Evolutionary conservation across 1,284 basidiomycete genomes (phyloP).

Genomic region (Leucoagaricus sp.): DNA sequence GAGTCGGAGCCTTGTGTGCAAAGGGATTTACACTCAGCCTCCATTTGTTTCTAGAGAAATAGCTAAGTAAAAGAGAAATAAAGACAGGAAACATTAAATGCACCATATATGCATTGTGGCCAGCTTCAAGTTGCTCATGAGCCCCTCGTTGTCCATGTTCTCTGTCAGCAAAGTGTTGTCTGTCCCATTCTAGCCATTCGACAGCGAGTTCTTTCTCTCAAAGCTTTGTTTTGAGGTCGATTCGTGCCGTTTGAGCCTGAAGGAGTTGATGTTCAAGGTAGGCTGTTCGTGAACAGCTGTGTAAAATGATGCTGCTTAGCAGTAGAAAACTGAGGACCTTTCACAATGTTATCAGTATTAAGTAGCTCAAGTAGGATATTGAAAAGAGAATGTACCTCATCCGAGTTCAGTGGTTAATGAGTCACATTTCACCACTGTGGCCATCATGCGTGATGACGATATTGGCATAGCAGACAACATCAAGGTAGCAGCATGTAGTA

Average conservation of each 20-base stretch:
- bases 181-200: conserved; percentile 64
- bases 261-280: conserved; percentile 63
- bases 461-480: not conserved
- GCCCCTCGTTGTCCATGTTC: conserved; percentile 61
- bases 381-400: too few relatives aligned
- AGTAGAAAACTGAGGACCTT: too few relatives aligned
- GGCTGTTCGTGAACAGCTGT: conserved; percentile 37
- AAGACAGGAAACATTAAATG: conserved; percentile 19
- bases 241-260: conserved; percentile 54
- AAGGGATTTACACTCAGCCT: conserved; percentile 50
- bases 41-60: conserved; percentile 32
- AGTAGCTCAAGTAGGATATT: too few relatives aligned
- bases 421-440: conserved; percentile 50
- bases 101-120: conserved; percentile 57
- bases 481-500: too few relatives aligned
- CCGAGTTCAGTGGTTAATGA: conserved; percentile 67
- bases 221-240: conserved; percentile 64
- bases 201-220: conserved; percentile 57
- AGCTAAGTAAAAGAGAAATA: not conserved
- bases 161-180: conserved; percentile 59
- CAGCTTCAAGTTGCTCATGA: conserved; percentile 53
- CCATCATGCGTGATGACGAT: not conserved
- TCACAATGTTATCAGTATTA: too few relatives aligned
- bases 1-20: conserved; percentile 46
- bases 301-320: not conserved